These are phyloP conservation scores for Magnolia changhungtana DNA, from an alignment of 164 flowering plant species.

Conservation along the genomic window DNA sequence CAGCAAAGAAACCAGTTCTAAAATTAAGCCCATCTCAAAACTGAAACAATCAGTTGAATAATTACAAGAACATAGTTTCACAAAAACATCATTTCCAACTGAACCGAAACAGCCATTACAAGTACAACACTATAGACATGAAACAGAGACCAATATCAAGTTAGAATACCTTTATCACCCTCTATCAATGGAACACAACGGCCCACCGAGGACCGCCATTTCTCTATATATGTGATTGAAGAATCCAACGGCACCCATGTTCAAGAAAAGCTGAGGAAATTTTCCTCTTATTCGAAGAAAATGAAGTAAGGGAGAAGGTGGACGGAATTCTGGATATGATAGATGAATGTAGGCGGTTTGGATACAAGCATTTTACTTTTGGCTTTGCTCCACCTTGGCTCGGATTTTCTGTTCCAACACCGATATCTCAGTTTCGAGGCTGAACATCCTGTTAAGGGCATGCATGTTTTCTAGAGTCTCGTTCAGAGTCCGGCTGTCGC, in stretches of 20 bases:
- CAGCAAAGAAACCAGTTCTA: background rate
- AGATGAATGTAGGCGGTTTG: background rate
- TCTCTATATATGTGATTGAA: constrained; percentile 13
- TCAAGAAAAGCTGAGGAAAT: constrained; percentile 25
- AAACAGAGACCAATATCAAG: background rate
- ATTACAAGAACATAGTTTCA: constrained; percentile 1
- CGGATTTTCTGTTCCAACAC: constrained; percentile 79
- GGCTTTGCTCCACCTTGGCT: constrained; percentile 75
- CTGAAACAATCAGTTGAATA: constrained; percentile 1
- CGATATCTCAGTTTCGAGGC: constrained; percentile 71
- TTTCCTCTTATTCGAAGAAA: constrained; percentile 3
- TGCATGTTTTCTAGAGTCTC: constrained; percentile 98
- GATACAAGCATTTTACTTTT: constrained; percentile 20
- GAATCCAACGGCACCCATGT: constrained; percentile 9
- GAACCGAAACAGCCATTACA: background rate
- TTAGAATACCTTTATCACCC: constrained; percentile 7
- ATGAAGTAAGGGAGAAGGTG: background rate
- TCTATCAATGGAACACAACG: background rate
- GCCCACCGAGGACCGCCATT: constrained; percentile 1
- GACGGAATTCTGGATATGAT: background rate
- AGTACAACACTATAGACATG: background rate
- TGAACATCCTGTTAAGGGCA: constrained; percentile 89
- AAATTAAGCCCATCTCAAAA: constrained; percentile 3
- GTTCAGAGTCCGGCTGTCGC: constrained; percentile 70
- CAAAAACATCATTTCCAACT: background rate